Conservation (phyloP, 2,329 filamentous ascomycete genomes). For the Magnaporthiopsis rhizophila region DNA sequence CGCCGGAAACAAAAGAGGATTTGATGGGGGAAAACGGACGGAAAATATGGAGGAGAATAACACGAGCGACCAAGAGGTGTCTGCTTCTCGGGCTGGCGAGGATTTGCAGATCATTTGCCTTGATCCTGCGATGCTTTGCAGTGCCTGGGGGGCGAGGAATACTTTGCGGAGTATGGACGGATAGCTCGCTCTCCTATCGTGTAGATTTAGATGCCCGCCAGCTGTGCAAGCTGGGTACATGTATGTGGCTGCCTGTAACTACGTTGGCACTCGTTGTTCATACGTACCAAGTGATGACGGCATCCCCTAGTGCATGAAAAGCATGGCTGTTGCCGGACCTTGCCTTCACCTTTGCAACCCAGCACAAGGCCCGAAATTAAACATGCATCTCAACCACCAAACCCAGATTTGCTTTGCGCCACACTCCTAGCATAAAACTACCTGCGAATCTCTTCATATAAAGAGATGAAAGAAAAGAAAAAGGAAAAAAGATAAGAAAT, state of each 20-base stretch:
- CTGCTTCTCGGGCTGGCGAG: background rate
- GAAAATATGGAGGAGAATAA: background rate
- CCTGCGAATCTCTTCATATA: too few relatives aligned
- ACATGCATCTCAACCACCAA: too few relatives aligned
- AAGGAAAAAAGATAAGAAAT: too few relatives aligned
- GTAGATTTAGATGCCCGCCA: background rate
- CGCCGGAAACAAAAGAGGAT: background rate
- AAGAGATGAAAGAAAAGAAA: too few relatives aligned
- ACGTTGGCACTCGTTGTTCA: background rate
- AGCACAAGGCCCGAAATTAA: background rate
- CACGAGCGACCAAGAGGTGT: background rate
- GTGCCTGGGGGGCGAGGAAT: background rate
- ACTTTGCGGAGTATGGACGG: background rate
- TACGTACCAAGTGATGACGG: background rate
- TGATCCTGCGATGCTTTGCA: background rate
- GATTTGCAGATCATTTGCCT: background rate
- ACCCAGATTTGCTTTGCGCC: too few relatives aligned
- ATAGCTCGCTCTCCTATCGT: background rate
- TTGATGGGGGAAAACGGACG: background rate
- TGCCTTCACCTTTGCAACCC: background rate
- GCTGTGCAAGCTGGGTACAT: background rate
- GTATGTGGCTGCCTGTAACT: background rate
- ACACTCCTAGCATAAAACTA: too few relatives aligned
- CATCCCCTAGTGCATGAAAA: background rate
- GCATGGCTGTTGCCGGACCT: background rate